Evolutionary conservation across 352 stramenopile genomes (phyloP).

Genomic region (Aphanomyces cochlioides): DNA sequence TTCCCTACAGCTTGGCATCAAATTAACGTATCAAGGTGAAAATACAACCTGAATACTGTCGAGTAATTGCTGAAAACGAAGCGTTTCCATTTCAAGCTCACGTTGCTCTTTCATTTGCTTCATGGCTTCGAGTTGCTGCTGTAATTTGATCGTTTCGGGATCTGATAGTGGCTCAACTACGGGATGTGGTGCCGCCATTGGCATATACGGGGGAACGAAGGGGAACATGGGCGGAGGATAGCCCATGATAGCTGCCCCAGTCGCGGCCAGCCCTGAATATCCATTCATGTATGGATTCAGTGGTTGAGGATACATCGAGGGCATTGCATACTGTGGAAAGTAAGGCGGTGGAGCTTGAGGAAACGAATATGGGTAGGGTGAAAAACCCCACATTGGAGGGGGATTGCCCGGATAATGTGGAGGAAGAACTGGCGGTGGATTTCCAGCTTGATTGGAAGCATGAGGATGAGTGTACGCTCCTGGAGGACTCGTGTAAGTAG

Average conservation of each 20-base stretch:
- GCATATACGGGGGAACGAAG: background rate
- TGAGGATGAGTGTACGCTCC: background rate
- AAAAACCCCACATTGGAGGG: background rate
- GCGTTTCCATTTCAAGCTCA: slow-evolving; percentile 29
- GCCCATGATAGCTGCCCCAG: slow-evolving; percentile 25
- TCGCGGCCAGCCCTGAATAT: slow-evolving; percentile 22
- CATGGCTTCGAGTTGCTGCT: slow-evolving; percentile 37
- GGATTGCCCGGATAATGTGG: background rate
- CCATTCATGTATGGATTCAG: slow-evolving; percentile 9
- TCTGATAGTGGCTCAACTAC: slow-evolving; percentile 17
- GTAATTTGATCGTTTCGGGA: slow-evolving; percentile 31
- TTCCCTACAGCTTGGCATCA: background rate
- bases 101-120: slow-evolving; percentile 34
- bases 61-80: slow-evolving; percentile 24
- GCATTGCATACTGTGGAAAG: too few relatives aligned
- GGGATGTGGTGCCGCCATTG: background rate
- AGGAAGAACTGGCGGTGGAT: background rate
- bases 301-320: background rate
- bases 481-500: background rate
- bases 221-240: slow-evolving; percentile 17
- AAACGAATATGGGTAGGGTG: background rate
- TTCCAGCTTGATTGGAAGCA: background rate
- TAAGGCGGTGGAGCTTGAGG: background rate
- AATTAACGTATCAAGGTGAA: background rate
- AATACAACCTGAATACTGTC: slow-evolving; percentile 4